A percentile compares a stretch with the other conserved stretches of the same genome.
Evolutionary conservation across 805 yeast species (phyloP).

Genomic region (Candida ovalis): DNA sequence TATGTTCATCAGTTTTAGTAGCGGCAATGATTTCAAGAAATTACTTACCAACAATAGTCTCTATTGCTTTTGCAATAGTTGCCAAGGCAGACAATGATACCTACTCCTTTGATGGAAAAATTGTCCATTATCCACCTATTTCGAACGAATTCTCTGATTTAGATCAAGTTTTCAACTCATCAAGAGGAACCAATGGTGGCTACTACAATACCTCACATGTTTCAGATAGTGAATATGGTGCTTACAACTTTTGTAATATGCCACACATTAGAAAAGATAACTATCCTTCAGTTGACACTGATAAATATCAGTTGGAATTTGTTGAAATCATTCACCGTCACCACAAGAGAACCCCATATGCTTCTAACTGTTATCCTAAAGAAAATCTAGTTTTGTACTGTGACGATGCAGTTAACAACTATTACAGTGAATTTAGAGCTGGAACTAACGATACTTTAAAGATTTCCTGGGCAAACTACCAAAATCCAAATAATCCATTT

Average conservation of each 20-base stretch:
- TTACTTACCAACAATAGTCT: neutral
- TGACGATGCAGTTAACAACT: constrained; percentile 28
- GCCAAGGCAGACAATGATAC: neutral
- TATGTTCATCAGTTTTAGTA: neutral
- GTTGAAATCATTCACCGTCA: constrained; percentile 42
- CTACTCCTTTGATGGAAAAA: constrained; percentile 7
- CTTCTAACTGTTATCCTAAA: constrained; percentile 32
- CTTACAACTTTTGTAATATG: constrained; percentile 42
- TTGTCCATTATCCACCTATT: constrained; percentile 15
- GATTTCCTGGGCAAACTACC: constrained; percentile 23
- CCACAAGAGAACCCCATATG: constrained; percentile 41
- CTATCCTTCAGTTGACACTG: constrained; percentile 19
- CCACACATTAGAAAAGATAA: constrained; percentile 38
- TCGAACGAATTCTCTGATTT: constrained; percentile 17
- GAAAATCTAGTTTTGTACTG: constrained; percentile 28
- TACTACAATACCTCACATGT: constrained; percentile 23
- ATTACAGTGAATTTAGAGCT: constrained; percentile 20
- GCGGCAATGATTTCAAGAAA: neutral
- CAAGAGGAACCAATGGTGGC: constrained; percentile 27
- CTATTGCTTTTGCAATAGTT: neutral
- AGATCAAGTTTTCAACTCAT: constrained; percentile 18
- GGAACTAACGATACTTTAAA: constrained; percentile 9
- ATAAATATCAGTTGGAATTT: constrained; percentile 29
- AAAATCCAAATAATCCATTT: constrained; percentile 29
- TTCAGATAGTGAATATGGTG: constrained; percentile 29